Base-by-base conservation (phyloP, 2,329 filamentous ascomycete species). In the Purpureocillium lavendulum region DNA sequence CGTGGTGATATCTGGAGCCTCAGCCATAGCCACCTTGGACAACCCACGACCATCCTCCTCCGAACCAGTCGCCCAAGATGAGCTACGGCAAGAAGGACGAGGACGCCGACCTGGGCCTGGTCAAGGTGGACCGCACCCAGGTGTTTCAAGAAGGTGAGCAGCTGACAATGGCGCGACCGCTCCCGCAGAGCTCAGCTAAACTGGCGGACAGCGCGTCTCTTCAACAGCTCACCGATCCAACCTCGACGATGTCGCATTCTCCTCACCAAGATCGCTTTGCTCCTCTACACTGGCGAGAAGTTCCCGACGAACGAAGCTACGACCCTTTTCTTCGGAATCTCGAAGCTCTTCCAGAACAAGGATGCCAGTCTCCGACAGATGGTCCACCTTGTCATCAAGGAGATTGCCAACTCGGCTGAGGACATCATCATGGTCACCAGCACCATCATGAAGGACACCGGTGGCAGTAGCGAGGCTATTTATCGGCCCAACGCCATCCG, bases 351-450 rank as follows among this genome's bases (percentile, higher is more conserved):
- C 76, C 90, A 97, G 73, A 97, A 97, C 69, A 97, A 96, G 67
- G 92, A 98, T 82, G 85, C 89, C 56, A 90, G 87, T 55, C 75
- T 98, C 60, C 87, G 92, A 57, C 92, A 98, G 73, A 96, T 97
- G 89, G 90, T 98, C 38, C 94, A 97, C 69, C 75, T 97, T 50
- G 82, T 96, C 60, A 87, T 97, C 71, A 98, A 97, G 78, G 92
- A 98, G 75, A 75, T 98, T 56, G 87, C 90, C 51, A 80, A 82
- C 63, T 95, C 88, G 17, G 92, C 92, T 43, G 88, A 97, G 70
- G 92, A 98, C 73, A 94, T 96, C 49, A 98, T 98, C 62, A 97
- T 98, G 92, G 92, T 96, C 46, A 98, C 92, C 14, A 94, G 87
- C 66, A 96, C 90, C 52, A 96, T 98, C 54, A 98, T 97, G 92